Base-by-base conservation (phyloP, 83 land plant genomes). In the Diphasiastrum complanatum region DNA sequence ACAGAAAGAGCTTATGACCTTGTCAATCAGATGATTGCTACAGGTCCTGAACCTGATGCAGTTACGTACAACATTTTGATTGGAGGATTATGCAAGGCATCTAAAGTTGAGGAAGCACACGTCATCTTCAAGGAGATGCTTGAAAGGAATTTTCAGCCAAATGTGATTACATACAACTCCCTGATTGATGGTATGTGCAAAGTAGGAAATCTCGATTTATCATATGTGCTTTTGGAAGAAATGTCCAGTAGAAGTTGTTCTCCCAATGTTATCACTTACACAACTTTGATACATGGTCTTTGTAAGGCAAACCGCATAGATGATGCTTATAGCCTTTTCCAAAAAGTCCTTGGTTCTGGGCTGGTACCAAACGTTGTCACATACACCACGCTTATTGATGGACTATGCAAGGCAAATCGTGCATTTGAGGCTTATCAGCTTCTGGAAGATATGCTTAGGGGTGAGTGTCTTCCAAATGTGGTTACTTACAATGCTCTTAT, bases 51-150 rank as follows among this genome's bases (percentile, higher is more conserved):
- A 5, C 86, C 83, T 0, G 74, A 62, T 47, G 69, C 70, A 4
- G 54, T 67, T 0, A 79, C 83, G 1, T 79, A 70, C 47, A 83
- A 79, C 4, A 69, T 70, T 20, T 33, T 79, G 0, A 76, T 83
- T 11, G 24, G 20, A 35, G 78, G 66, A 5, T 26, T 76, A 26
- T 71, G 71, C 67, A 57, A 47, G 3, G 28, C 47, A 14, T 56
- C 66, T 4, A 67, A 63, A 69, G 58, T 57, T 38, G 12, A 29
- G 5, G 68, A 71, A 24, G 83, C 79, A 10, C 22, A 71, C 18
- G 25, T 36, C 6, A 43, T 78, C 35, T 45, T 78, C 6, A 25
- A 70, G 4, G 71, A 78, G 51, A 81, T 81, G 78, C 14, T 16
- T n/a, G 40, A 65, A 48, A 63, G 47, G 37, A 76, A 76, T 20